Evolutionary conservation across 352 stramenopile genomes (phyloP), one percentile per base, ranked within the genome.

Genomic region (Globisporangium mamillatum): DNA sequence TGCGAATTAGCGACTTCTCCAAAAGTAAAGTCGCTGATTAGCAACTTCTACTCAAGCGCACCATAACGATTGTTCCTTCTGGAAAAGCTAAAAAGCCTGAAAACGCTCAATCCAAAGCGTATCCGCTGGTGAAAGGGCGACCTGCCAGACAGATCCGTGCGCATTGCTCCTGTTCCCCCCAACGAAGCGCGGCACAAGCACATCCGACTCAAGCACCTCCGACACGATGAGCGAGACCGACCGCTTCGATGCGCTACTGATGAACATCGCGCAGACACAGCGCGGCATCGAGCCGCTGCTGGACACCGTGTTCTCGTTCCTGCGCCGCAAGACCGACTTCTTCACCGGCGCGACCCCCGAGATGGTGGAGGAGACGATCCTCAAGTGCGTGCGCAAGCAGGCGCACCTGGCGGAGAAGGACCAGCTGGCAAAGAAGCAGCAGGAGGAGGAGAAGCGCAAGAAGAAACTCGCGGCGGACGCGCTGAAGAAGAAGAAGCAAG

Each of bases 311-410:
- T 99, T 99, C 78, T 98, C 95, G 1, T 99, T 99, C 75, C 77
- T 99, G 67, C 88, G 97, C 25, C 95, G 97, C 62, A 99, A 99
- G 81, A 99, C 97, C 20, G 98, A 99, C 83, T 99, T 99, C 73
- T 99, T 99, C 77, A 84, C 94, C 8, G 97, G 97, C 10, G 95
- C 94, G 56, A 68, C 75, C n/a, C 69, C 86, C 22, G 73, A 87
- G 46, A 66, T 89, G 64, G 75, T 96, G 50, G 90, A 97, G 71
- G 73, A 89, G 44, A 95, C 79, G 48, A 88, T 98, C 16, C 81
- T 98, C 62, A 79, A 93, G 59, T 89, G 97, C 9, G 76, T 98
- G 34, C 78, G 93, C 66, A 98, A 98, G 79, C 96, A 99, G 75
- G 89, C 85, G 55, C 78, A 86, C 58, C 65, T 97, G 29, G 86